A percentile compares a stretch with the other conserved stretches of the same genome.
These are phyloP conservation scores for Sporothrix euskadiensis DNA, from an alignment of 2,329 filamentous ascomycete genomes.

Conservation along the genomic window DNA sequence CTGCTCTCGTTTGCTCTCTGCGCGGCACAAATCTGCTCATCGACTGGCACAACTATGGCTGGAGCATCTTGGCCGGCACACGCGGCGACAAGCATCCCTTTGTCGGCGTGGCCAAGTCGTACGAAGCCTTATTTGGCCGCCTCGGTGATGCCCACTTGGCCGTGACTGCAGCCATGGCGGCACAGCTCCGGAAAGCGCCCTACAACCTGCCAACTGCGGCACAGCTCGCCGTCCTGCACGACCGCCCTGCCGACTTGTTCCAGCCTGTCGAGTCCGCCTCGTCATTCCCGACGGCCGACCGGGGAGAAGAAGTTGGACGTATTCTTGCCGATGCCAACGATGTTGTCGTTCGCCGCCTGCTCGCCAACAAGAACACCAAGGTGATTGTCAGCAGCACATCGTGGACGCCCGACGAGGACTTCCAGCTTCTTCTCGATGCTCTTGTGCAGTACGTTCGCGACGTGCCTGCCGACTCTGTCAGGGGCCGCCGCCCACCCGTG, in stretches of 20 bases:
- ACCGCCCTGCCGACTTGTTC: constrained; percentile 82
- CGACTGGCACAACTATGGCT: constrained; percentile 99
- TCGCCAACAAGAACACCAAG: not conserved
- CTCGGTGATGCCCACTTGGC: constrained; percentile 75
- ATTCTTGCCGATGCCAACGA: constrained; percentile 25
- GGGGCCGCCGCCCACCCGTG: constrained; percentile 58
- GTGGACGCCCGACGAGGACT: constrained; percentile 97
- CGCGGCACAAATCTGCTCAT: constrained; percentile 82
- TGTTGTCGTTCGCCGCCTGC: constrained; percentile 2
- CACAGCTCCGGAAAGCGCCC: constrained; percentile 63
- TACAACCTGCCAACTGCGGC: constrained; percentile 59
- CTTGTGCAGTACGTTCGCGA: constrained; percentile 63
- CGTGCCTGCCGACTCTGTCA: constrained; percentile 26
- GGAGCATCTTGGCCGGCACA: constrained; percentile 77
- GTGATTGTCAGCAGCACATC: constrained; percentile 90
- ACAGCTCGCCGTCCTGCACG: constrained; percentile 73
- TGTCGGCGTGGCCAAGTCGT: constrained; percentile 73
- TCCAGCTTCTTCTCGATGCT: constrained; percentile 80
- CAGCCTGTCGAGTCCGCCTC: constrained; percentile 58
- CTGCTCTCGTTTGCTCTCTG: constrained; percentile 69
- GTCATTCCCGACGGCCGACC: constrained; percentile 9
- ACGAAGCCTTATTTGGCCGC: constrained; percentile 72
- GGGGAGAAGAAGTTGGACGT: constrained; percentile 12
- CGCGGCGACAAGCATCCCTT: constrained; percentile 65
- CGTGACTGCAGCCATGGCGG: constrained; percentile 86